Conservation (phyloP, 2,329 filamentous ascomycete species). For the Trichocomaceae sp. region DNA sequence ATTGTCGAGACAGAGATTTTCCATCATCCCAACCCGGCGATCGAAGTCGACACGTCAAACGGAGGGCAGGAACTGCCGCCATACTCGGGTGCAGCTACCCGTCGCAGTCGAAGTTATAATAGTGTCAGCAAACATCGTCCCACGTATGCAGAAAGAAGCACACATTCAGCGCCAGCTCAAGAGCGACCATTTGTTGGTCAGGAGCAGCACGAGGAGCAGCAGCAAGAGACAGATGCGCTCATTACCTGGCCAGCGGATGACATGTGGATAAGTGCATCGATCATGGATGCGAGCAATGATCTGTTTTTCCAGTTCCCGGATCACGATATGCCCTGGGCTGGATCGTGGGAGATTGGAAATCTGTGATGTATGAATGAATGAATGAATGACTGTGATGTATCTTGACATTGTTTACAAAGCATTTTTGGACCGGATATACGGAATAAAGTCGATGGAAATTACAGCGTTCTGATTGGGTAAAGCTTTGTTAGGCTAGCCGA, state of each 20-base stretch:
- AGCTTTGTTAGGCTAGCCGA: neutral
- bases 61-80: slow-evolving; percentile 26
- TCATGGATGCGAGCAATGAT: slow-evolving; percentile 25
- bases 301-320: slow-evolving; percentile 27
- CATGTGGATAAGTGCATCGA: slow-evolving; percentile 20
- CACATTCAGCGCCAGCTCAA: slow-evolving; percentile 8
- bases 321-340: slow-evolving; percentile 21
- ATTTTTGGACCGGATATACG: neutral
- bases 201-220: slow-evolving; percentile 9
- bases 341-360: slow-evolving; percentile 27
- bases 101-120: slow-evolving; percentile 1
- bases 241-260: slow-evolving; percentile 16
- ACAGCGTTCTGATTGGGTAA: neutral
- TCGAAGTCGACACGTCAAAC: slow-evolving; percentile 22
- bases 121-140: neutral
- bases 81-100: slow-evolving; percentile 18
- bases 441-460: neutral
- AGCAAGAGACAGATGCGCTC: slow-evolving; percentile 9
- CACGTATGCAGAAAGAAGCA: neutral
- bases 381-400: too few relatives aligned
- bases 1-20: slow-evolving; percentile 27
- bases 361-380: too few relatives aligned
- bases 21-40: slow-evolving; percentile 20
- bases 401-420: too few relatives aligned
- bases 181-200: slow-evolving; percentile 4